Evolutionary conservation across 768 basidiomycete genomes (phyloP).

Genomic region (Suillus subluteus): DNA sequence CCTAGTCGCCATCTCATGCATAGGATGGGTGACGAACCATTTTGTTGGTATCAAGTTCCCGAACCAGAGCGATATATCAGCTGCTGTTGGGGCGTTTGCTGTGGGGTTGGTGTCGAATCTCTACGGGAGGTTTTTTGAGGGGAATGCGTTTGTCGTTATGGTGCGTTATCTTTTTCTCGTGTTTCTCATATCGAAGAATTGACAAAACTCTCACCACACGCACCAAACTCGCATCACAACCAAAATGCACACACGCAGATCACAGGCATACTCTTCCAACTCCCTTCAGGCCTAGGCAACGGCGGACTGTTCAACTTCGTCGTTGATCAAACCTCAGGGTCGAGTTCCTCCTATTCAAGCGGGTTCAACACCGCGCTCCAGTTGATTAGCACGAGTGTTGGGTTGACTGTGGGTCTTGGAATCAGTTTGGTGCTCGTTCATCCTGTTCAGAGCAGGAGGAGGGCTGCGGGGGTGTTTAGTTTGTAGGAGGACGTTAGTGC

Average conservation of each 20-base stretch:
- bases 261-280: conserved; percentile 83
- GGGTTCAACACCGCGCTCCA: conserved; percentile 79
- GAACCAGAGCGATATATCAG: conserved; percentile 75
- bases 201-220: neutral
- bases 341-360: conserved; percentile 58
- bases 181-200: neutral
- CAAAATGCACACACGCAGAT: conserved; percentile 38
- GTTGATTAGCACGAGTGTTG: conserved; percentile 77
- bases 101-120: conserved; percentile 81
- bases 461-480: conserved; percentile 67
- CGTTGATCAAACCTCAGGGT: conserved; percentile 54
- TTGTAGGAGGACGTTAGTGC: conserved; percentile 34
- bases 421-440: conserved; percentile 69
- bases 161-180: conserved; percentile 39
- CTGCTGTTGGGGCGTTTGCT: conserved; percentile 81
- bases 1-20: conserved; percentile 61
- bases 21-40: conserved; percentile 82
- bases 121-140: conserved; percentile 72
- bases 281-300: conserved; percentile 80
- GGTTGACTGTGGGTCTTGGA: conserved; percentile 79
- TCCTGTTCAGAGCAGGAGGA: conserved; percentile 59
- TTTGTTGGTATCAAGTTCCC: conserved; percentile 60
- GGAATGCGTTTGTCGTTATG: conserved; percentile 83
- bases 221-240: neutral
- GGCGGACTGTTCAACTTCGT: conserved; percentile 80